Conservation (phyloP, 2,329 filamentous ascomycete species). For the Ophiognomonia clavigignenti-juglandacearum region DNA sequence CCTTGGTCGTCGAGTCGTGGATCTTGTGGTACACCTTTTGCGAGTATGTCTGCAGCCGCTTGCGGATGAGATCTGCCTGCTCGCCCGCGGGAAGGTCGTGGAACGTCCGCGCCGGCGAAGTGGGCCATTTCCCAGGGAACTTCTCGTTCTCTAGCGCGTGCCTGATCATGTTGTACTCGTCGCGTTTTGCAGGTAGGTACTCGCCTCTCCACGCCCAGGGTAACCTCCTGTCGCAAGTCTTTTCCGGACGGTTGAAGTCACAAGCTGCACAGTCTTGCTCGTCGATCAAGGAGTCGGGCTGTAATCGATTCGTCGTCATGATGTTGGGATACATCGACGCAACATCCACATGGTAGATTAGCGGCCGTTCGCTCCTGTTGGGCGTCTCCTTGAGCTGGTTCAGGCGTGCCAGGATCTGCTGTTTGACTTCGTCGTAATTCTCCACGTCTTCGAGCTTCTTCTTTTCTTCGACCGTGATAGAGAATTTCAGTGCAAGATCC, state of each 20-base stretch:
- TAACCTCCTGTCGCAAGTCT: constrained; percentile 90
- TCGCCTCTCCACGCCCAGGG: constrained; percentile 99
- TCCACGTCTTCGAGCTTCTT: constrained; percentile 73
- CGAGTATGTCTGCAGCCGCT: constrained; percentile 85
- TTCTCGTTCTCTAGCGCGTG: constrained; percentile 86
- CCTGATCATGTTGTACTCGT: constrained; percentile 99
- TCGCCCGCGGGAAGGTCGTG: constrained; percentile 78
- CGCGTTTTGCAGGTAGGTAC: constrained; percentile 89
- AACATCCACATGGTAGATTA: constrained; percentile 97
- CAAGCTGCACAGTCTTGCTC: constrained; percentile 96
- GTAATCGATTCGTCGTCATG: constrained; percentile 97
- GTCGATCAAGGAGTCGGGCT: constrained; percentile 98
- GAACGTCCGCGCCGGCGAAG: constrained; percentile 67
- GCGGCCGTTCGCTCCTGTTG: constrained; percentile 75
- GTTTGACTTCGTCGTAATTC: constrained; percentile 81
- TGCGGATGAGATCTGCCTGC: constrained; percentile 74
- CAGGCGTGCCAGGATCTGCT: constrained; percentile 70
- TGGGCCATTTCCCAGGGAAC: constrained; percentile 76
- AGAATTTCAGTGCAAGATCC: constrained; percentile 85
- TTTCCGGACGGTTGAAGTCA: constrained; percentile 95
- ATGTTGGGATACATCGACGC: constrained; percentile 99
- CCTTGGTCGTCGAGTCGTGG: constrained; percentile 86
- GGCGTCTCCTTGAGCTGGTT: constrained; percentile 73
- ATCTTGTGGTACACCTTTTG: constrained; percentile 99
- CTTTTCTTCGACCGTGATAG: constrained; percentile 77